These are phyloP conservation scores for Penicillium tannophilum DNA, from an alignment of 495 filamentous ascomycete genomes.

Conservation along the genomic window DNA sequence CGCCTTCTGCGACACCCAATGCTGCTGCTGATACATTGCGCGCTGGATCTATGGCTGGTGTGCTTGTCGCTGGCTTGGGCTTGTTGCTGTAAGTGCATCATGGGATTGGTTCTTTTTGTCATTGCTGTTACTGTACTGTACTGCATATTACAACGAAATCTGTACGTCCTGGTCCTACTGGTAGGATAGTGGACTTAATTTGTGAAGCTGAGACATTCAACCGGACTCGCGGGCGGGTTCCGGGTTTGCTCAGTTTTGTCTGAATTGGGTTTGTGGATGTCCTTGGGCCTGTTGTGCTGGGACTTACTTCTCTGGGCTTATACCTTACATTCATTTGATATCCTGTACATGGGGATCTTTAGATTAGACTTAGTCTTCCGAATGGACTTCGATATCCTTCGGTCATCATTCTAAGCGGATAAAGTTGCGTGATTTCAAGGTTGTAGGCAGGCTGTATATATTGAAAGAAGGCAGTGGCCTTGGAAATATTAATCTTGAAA, in stretches of 20 bases:
- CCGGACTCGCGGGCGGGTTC: constrained; percentile 4
- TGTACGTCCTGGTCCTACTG: not conserved
- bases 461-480: not conserved
- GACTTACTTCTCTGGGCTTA: not conserved
- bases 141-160: not conserved
- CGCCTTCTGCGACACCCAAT: constrained; percentile 19
- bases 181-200: constrained; percentile 3
- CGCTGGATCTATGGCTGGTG: constrained; percentile 20
- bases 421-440: not conserved
- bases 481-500: no score
- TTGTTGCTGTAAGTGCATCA: constrained; percentile 23
- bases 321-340: constrained; percentile 13
- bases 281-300: not conserved
- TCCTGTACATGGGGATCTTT: constrained; percentile 5
- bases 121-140: constrained; percentile 6
- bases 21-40: constrained; percentile 24
- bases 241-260: not conserved
- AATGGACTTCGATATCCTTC: constrained; percentile 33
- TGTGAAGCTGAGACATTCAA: not conserved
- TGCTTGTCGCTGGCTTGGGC: constrained; percentile 20
- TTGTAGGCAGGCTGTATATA: no score
- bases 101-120: not conserved
- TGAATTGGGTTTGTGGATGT: not conserved
- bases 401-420: not conserved
- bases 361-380: constrained; percentile 9